Percentiles rank a stretch among this genome's conserved stretches.
Conservation (phyloP, 768 basidiomycete species). For the Leucocoprinus birnbaumii region DNA sequence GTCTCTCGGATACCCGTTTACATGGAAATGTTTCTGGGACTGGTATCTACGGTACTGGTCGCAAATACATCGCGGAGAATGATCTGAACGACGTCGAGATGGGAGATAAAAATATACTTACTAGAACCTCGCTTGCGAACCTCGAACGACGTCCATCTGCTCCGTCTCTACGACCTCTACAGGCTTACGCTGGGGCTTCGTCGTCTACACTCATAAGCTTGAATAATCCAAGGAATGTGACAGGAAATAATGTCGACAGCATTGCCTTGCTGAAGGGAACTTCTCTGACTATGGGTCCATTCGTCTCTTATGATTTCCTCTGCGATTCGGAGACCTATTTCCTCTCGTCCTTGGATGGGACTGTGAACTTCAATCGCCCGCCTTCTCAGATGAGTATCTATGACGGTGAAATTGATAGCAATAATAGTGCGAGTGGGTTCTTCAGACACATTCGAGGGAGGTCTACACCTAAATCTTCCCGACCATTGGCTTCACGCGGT, state of each 20-base stretch:
- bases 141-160: not conserved
- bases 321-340: constrained; percentile 18
- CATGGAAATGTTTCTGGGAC: constrained; percentile 2
- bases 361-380: constrained; percentile 37
- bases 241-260: not conserved
- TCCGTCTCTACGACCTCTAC: not conserved
- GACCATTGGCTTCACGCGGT: not conserved
- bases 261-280: not conserved
- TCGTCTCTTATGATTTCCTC: not conserved
- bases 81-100: not conserved
- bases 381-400: constrained; percentile 33
- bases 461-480: constrained; percentile 7
- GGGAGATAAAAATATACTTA: not conserved
- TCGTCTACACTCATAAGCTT: not conserved
- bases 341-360: constrained; percentile 20
- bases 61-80: not conserved
- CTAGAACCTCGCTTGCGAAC: not conserved
- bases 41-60: not conserved
- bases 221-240: not conserved
- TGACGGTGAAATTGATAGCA: constrained; percentile 18
- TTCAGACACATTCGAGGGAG: constrained; percentile 10
- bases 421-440: constrained; percentile 13
- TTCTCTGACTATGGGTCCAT: not conserved
- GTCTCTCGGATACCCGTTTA: constrained; percentile 13
- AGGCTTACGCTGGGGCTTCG: not conserved